These are phyloP conservation scores for Colletotrichum sp. DNA, from an alignment of 2,329 filamentous ascomycete species.

Conservation along the genomic window DNA sequence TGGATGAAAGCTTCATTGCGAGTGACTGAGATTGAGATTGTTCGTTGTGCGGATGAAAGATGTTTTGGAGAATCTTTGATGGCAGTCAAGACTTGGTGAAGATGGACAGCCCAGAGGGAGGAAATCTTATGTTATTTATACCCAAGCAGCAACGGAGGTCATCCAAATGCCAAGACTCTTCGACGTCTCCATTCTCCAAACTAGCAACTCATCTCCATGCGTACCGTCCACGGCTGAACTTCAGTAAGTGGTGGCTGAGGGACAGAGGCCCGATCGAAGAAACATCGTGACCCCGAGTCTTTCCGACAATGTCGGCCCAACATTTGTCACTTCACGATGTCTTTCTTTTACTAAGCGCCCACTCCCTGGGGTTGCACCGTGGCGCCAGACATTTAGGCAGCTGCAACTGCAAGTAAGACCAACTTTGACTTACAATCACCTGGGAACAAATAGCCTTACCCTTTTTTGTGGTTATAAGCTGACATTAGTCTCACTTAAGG, in stretches of 20 bases:
- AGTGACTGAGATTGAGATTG: neutral
- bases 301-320: accelerated
- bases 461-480: neutral
- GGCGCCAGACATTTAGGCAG: neutral
- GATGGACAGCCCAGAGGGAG: neutral
- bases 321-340: neutral
- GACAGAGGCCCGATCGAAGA: neutral
- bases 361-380: accelerated
- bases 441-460: neutral
- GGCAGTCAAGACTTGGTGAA: neutral
- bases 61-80: neutral
- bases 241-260: neutral
- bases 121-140: neutral
- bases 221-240: neutral
- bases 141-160: neutral
- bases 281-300: neutral
- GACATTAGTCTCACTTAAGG: neutral
- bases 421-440: neutral
- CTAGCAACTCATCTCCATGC: neutral
- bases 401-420: neutral
- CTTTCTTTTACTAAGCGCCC: neutral
- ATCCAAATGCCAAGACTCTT: neutral
- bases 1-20: neutral
- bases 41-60: neutral
- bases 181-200: neutral